Evolutionary conservation across 805 yeast species (phyloP), one percentile per base, ranked within the genome.

Genomic region (Pichia exigua): DNA sequence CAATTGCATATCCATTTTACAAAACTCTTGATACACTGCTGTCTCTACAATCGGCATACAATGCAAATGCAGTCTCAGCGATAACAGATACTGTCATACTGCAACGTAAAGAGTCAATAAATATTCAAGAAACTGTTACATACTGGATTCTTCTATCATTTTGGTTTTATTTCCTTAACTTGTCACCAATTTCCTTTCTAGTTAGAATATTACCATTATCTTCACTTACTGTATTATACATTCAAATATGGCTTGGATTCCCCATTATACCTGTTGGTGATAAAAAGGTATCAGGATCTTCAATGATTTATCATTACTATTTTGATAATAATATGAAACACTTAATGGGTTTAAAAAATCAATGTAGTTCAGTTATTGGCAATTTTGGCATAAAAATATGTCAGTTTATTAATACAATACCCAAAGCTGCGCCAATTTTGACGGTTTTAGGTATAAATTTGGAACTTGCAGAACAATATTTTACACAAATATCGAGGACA

Each of bases 131-230:
- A 49, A 76, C 83, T 78, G 65, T 77, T 38, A 68, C 73, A 52
- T 82, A 85, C 66, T 88, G 96, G 95, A 71, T 84, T 13, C 81
- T 85, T 1, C 65, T 75, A 49, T 75, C 83, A 5, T 56, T 71
- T 9, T 63, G 59, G 44, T 47, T 56, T 7, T 47, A 54, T 20
- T 46, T 57, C 10, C 53, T 51, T 17, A 59, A 63, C 10, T 55
- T 54, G 28, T 42, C 43, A 5, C 38, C 61, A 4, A 58, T 63
- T 20, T 65, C 75, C 11, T 69, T 78, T 21, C 48, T 86, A n/a
- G 60, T 73, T 42, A 61, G 67, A 32, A 56, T 75, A 40, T 54
- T 84, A 18, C 92, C 94, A 2, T 75, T 85, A 46, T 79, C 75
- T 58, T 64, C 76, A 4, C 59, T 84, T 1, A 43, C 74, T 38